These are phyloP conservation scores for Daldinia concentrica DNA, from an alignment of 495 filamentous ascomycete species.

Conservation along the genomic window DNA sequence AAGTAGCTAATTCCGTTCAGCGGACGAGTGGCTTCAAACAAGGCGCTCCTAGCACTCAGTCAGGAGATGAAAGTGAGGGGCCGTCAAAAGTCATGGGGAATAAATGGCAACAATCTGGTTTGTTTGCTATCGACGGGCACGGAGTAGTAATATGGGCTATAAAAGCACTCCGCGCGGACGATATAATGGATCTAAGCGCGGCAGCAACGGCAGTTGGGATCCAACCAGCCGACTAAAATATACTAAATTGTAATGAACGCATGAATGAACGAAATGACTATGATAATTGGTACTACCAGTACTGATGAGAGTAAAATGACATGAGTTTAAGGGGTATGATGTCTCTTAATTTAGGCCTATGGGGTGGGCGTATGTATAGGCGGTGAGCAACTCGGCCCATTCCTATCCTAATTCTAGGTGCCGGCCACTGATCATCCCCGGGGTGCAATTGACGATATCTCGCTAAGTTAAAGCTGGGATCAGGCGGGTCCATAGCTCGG, in stretches of 20 bases:
- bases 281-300: background rate
- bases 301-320: background rate
- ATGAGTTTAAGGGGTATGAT: background rate
- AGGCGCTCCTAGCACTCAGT: slow-evolving; percentile 1
- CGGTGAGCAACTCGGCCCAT: slow-evolving; percentile 2
- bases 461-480: background rate
- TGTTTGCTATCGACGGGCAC: slow-evolving; percentile 63
- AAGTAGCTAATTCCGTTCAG: slow-evolving; percentile 50
- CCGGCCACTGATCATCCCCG: background rate
- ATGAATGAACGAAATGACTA: slow-evolving; percentile 8
- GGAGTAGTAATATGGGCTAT: slow-evolving; percentile 63
- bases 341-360: background rate
- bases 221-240: background rate
- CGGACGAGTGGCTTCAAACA: slow-evolving; percentile 40
- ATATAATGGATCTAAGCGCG: slow-evolving; percentile 62
- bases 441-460: slow-evolving; percentile 2
- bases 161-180: slow-evolving; percentile 58
- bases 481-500: background rate
- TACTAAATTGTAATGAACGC: background rate
- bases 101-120: slow-evolving; percentile 67
- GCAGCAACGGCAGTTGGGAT: slow-evolving; percentile 52
- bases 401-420: background rate
- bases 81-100: slow-evolving; percentile 65
- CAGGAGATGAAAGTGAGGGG: slow-evolving; percentile 39
- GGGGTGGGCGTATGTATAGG: background rate